Evolutionary conservation across 441 rosid species (phyloP).

Genomic region (Biscutella laevigata): DNA sequence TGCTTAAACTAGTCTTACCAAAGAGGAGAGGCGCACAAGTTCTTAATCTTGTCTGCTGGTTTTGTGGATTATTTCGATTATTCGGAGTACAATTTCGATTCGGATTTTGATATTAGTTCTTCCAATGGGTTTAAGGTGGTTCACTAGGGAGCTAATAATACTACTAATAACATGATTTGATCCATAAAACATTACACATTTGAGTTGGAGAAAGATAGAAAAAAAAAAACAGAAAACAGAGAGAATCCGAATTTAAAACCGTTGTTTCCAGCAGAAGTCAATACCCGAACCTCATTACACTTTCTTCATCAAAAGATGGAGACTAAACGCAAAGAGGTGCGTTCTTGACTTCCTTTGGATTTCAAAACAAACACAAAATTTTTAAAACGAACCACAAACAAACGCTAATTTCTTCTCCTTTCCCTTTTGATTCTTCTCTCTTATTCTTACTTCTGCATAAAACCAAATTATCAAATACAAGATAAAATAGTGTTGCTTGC

Average conservation of each 20-base stretch:
- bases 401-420: not conserved
- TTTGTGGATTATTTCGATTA: no score
- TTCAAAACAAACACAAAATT: constrained; percentile 14
- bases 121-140: no score
- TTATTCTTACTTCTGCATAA: constrained; percentile 8
- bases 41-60: no score
- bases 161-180: no score
- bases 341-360: constrained; percentile 85
- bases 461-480: not conserved
- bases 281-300: constrained; percentile 69
- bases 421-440: not conserved
- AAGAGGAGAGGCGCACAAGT: no score
- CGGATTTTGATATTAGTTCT: no score
- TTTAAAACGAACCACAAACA: no score
- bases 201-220: not conserved
- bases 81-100: no score
- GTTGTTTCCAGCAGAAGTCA: constrained; percentile 51
- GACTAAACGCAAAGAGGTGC: constrained; percentile 62
- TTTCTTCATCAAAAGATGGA: constrained; percentile 24
- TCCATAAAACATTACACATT: no score
- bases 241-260: not conserved
- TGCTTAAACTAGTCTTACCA: no score
- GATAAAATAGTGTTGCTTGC: constrained; percentile 2
- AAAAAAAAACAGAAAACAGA: constrained; percentile 3
- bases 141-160: no score